Evolutionary conservation across 805 yeast species (phyloP).

Genomic region (Yarrowia osloensis): DNA sequence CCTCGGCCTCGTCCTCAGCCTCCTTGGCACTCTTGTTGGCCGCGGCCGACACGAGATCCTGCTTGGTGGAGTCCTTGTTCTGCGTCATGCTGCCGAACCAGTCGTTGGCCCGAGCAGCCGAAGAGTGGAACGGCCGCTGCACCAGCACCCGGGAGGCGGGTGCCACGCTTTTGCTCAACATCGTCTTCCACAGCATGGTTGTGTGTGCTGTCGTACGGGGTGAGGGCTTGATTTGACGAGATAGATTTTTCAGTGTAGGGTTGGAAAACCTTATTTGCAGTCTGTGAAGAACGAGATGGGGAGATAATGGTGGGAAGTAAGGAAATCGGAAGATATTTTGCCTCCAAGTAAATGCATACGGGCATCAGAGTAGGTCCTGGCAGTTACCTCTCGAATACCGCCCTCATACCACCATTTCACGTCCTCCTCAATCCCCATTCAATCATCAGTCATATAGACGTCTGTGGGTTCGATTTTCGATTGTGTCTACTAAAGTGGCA

Average conservation of each 20-base stretch:
- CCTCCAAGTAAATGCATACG: no score
- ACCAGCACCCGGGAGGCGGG: neutral
- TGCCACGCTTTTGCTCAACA: neutral
- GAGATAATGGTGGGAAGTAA: no score
- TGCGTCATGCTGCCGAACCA: constrained; percentile 29
- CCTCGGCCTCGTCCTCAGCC: neutral
- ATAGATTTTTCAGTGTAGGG: neutral
- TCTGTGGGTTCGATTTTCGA: no score
- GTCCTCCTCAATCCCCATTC: no score
- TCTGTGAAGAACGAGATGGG: no score
- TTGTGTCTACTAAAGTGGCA: no score
- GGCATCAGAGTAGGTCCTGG: no score
- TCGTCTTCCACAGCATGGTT: neutral
- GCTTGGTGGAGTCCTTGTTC: constrained; percentile 1
- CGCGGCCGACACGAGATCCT: neutral
- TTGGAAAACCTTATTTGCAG: no score
- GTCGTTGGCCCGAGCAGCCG: constrained; percentile 2
- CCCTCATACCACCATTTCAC: no score
- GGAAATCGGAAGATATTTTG: no score
- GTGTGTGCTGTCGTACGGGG: neutral
- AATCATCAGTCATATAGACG: no score
- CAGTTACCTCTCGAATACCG: no score
- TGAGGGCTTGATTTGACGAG: neutral
- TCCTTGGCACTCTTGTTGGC: neutral
- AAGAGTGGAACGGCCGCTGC: neutral